A percentile compares a stretch with the other conserved stretches of the same genome.
These are phyloP conservation scores for Stygiomarasmius scandens DNA, from an alignment of 1,284 basidiomycete species.

Conservation along the genomic window DNA sequence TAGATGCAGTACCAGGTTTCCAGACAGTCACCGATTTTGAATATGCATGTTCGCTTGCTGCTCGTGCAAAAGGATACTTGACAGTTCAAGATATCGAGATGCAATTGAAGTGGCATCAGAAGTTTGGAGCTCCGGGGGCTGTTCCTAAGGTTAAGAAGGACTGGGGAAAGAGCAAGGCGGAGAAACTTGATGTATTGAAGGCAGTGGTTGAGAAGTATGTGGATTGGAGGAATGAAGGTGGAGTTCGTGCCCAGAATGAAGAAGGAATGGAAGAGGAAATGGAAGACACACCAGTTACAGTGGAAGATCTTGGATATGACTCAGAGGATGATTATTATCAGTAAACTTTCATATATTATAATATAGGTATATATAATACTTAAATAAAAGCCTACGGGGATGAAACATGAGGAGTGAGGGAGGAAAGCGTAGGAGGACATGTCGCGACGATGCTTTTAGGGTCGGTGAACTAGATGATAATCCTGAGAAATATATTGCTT, in stretches of 20 bases:
- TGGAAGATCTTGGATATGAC: slow-evolving; percentile 7
- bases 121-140: not conserved
- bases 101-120: slow-evolving; percentile 17
- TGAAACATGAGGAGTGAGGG: too few species aligned
- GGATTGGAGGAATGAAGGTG: not conserved
- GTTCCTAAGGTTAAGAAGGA: slow-evolving; percentile 2
- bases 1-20: not conserved
- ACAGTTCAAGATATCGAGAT: slow-evolving; percentile 7
- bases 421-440: too few species aligned
- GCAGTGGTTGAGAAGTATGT: not conserved
- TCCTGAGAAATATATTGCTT: too few species aligned
- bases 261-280: not conserved
- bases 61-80: slow-evolving; percentile 9
- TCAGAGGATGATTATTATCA: slow-evolving; percentile 6
- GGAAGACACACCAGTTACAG: not conserved
- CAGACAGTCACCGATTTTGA: slow-evolving; percentile 15
- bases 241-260: not conserved
- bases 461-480: too few species aligned
- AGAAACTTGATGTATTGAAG: not conserved
- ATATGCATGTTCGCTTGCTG: not conserved
- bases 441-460: too few species aligned
- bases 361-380: too few species aligned
- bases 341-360: not conserved
- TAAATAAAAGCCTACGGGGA: too few species aligned
- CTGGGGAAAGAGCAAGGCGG: slow-evolving; percentile 7